Evolutionary conservation across 352 stramenopile genomes (phyloP).

Genomic region (Pythium dissimile): DNA sequence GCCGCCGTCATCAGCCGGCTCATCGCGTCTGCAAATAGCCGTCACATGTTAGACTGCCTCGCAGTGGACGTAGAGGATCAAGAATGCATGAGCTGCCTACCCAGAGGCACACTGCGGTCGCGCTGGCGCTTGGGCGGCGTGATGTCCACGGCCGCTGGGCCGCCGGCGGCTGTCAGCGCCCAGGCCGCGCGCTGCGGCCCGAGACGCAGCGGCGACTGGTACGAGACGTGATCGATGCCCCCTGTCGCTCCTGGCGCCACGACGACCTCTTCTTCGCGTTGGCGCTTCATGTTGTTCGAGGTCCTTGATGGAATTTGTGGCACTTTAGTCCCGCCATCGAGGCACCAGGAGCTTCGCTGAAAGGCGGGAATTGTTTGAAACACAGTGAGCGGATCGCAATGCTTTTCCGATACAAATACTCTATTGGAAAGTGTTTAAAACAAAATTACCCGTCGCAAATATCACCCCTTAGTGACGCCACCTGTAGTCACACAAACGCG

Average conservation of each 20-base stretch:
- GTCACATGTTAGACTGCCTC: neutral
- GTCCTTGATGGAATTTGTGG: neutral
- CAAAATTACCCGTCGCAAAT: too few species aligned
- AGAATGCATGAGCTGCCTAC: constrained; percentile 19
- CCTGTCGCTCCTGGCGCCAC: too few species aligned
- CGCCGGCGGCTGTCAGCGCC: neutral
- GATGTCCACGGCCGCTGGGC: constrained; percentile 7
- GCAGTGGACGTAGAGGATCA: neutral
- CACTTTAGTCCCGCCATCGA: neutral
- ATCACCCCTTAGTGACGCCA: constrained; percentile 65
- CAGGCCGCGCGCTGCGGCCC: neutral
- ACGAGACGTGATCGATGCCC: too few species aligned
- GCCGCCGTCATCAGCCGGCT: constrained; percentile 76
- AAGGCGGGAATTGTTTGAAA: constrained; percentile 32
- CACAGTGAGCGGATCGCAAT: neutral
- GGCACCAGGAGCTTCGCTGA: neutral
- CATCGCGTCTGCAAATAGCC: constrained; percentile 46
- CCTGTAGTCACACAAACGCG: constrained; percentile 37
- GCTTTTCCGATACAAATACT: constrained; percentile 20
- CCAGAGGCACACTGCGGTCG: constrained; percentile 67
- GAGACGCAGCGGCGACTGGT: constrained; percentile 20
- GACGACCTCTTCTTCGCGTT: constrained; percentile 27
- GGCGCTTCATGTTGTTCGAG: constrained; percentile 45
- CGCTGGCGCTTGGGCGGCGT: constrained; percentile 54
- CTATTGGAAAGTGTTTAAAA: constrained; percentile 24